phyloP scores from a whole-genome alignment of 306 rosid genomes.

The Pachyrhizus erosus region DNA sequence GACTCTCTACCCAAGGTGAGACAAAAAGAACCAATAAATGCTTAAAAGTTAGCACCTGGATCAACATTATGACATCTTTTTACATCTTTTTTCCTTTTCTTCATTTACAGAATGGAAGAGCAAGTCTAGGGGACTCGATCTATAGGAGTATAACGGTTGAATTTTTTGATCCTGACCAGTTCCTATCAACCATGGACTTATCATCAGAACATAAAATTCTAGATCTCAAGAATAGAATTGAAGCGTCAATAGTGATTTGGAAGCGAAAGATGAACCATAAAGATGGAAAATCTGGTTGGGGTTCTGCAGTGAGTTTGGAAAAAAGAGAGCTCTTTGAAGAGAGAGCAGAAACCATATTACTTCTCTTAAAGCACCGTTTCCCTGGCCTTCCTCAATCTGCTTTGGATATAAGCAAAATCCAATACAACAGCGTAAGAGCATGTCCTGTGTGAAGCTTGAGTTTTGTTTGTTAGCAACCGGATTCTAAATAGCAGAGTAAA shows the following conservation, averaged over 20 bases:
- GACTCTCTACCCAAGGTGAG: slow-evolving; percentile 93
- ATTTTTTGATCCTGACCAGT: slow-evolving; percentile 89
- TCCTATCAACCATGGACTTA: slow-evolving; percentile 79
- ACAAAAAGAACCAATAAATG: neutral
- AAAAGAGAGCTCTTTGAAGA: slow-evolving; percentile 97
- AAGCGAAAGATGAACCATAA: slow-evolving; percentile 93
- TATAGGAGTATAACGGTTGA: slow-evolving; percentile 85
- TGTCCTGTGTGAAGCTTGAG: neutral
- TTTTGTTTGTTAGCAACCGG: too few relatives aligned
- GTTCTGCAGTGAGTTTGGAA: slow-evolving; percentile 91
- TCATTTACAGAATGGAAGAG: slow-evolving; percentile 83
- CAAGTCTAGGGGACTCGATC: slow-evolving; percentile 86
- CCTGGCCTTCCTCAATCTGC: slow-evolving; percentile 95
- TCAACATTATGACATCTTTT: neutral
- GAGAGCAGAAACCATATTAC: slow-evolving; percentile 94
- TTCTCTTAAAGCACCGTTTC: slow-evolving; percentile 88
- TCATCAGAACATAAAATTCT: slow-evolving; percentile 90
- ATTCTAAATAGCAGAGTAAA: too few relatives aligned
- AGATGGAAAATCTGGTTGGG: slow-evolving; percentile 89
- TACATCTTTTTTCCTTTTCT: neutral
- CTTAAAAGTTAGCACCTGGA: neutral
- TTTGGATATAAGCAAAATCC: slow-evolving; percentile 94
- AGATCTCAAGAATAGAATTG: slow-evolving; percentile 90
- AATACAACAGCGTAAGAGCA: slow-evolving; percentile 68
- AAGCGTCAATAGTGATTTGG: slow-evolving; percentile 97